Conservation (phyloP, 75 land plant species). For the Ceratopteris richardii region DNA sequence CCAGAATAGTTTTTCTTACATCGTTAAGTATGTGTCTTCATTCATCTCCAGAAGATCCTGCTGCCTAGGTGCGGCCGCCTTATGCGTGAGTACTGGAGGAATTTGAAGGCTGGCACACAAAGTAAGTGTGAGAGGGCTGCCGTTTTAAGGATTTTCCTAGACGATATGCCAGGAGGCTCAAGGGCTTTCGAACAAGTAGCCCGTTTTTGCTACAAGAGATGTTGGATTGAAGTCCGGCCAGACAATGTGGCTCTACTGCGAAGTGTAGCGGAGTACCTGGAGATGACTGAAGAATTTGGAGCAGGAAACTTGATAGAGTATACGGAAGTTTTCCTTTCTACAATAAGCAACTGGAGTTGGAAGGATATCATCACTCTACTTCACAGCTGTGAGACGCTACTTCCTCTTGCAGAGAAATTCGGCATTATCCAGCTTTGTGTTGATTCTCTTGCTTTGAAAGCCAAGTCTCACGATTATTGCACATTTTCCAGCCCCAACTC, state of each 20-base stretch:
- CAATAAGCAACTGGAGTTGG: conserved; percentile 45
- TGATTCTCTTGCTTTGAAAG: conserved; percentile 29
- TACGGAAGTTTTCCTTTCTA: conserved; percentile 30
- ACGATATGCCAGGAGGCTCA: conserved; percentile 78
- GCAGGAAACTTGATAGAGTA: conserved; percentile 31
- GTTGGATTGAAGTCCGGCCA: conserved; percentile 24
- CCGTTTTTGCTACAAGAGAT: conserved; percentile 61
- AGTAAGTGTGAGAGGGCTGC: no score
- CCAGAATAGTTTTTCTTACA: no score
- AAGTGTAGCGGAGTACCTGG: conserved; percentile 48
- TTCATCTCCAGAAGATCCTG: no score
- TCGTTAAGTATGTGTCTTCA: no score
- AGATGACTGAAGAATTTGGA: conserved; percentile 47
- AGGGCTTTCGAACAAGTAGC: conserved; percentile 64
- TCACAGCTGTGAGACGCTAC: conserved; percentile 36
- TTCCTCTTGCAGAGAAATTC: conserved; percentile 18
- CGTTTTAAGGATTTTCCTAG: conserved; percentile 6
- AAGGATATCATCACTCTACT: conserved; percentile 33
- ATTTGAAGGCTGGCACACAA: no score
- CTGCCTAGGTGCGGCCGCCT: no score
- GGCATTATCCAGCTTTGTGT: conserved; percentile 18
- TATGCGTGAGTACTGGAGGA: no score
- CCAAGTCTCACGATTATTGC: not conserved
- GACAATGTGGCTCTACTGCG: conserved; percentile 45
- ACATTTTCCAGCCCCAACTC: no score